Percentiles rank a stretch among this genome's conserved stretches.
Evolutionary conservation across 441 rosid species (phyloP).

Genomic region (Iberis amara): DNA sequence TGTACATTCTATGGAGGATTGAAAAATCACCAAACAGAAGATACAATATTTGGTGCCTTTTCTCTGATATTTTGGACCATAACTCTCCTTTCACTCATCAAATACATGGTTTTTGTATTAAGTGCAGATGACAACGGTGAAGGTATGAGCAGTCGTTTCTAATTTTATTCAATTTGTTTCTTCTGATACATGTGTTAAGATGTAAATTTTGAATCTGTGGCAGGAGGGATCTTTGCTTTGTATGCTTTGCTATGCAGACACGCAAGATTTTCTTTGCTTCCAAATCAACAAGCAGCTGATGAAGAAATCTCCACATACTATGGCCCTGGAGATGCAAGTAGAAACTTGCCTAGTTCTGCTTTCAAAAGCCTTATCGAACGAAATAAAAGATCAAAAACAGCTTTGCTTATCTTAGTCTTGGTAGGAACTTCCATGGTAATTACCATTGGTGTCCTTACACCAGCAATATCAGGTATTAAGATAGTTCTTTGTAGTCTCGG

Average conservation of each 20-base stretch:
- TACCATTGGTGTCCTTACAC: constrained; percentile 63
- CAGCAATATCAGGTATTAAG: constrained; percentile 69
- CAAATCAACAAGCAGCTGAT: constrained; percentile 82
- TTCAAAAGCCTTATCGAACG: constrained; percentile 52
- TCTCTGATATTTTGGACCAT: constrained; percentile 85
- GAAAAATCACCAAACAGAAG: constrained; percentile 53
- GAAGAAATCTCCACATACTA: constrained; percentile 85
- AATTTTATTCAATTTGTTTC: not conserved
- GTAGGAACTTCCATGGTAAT: constrained; percentile 60
- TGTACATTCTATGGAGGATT: constrained; percentile 64
- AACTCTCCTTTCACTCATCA: constrained; percentile 65
- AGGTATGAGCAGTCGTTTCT: constrained; percentile 43
- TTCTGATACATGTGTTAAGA: constrained; percentile 6
- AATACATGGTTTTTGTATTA: constrained; percentile 56
- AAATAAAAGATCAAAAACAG: constrained; percentile 54
- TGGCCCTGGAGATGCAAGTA: constrained; percentile 38
- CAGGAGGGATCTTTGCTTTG: constrained; percentile 83
- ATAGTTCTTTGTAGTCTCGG: too few relatives aligned
- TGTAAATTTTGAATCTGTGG: constrained; percentile 24
- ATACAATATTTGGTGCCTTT: constrained; percentile 64
- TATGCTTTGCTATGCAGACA: constrained; percentile 79
- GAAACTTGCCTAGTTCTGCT: constrained; percentile 40
- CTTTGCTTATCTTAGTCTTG: constrained; percentile 65
- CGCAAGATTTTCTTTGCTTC: constrained; percentile 72
- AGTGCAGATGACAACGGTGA: constrained; percentile 71